A percentile compares a stretch with the other conserved stretches of the same genome.
These are phyloP conservation scores for Prunus davidiana DNA, from an alignment of 306 rosid genomes.

Conservation along the genomic window DNA sequence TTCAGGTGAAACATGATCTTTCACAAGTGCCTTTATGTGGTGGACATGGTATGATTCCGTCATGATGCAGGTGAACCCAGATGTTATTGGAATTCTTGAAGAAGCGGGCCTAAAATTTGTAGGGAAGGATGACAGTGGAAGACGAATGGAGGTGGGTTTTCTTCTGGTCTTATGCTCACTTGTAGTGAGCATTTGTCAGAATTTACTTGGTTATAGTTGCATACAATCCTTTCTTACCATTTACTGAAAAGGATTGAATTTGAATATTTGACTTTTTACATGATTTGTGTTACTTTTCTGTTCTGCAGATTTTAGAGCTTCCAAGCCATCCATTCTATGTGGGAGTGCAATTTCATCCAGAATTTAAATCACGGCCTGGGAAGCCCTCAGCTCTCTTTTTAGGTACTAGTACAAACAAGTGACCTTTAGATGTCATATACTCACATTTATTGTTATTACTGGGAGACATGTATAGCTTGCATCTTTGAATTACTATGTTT, in stretches of 20 bases:
- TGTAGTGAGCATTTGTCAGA: conserved; percentile 20
- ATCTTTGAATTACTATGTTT: not conserved
- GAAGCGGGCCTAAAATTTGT: conserved; percentile 88
- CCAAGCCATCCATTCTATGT: conserved; percentile 87
- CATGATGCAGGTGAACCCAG: conserved; percentile 80
- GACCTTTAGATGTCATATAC: not conserved
- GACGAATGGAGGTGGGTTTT: conserved; percentile 89
- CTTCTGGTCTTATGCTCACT: conserved; percentile 9
- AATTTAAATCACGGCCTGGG: conserved; percentile 90
- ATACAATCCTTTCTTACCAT: not conserved
- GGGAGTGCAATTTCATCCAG: conserved; percentile 97
- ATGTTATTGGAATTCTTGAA: conserved; percentile 63
- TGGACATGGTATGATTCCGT: conserved; percentile 9
- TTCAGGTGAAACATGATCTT: conserved; percentile 7
- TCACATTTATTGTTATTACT: not conserved
- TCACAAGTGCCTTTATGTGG: conserved; percentile 8
- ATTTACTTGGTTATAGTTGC: conserved; percentile 15
- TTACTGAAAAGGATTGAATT: not conserved
- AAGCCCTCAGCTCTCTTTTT: conserved; percentile 86
- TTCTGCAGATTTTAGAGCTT: conserved; percentile 81
- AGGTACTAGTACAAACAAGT: conserved; percentile 40
- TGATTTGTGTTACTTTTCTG: conserved; percentile 5
- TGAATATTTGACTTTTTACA: not conserved
- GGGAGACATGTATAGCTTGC: not conserved
- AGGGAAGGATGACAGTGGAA: conserved; percentile 90